phyloP scores from a whole-genome alignment of 768 basidiomycete genomes.

The Paxillus ammoniavirescens region DNA sequence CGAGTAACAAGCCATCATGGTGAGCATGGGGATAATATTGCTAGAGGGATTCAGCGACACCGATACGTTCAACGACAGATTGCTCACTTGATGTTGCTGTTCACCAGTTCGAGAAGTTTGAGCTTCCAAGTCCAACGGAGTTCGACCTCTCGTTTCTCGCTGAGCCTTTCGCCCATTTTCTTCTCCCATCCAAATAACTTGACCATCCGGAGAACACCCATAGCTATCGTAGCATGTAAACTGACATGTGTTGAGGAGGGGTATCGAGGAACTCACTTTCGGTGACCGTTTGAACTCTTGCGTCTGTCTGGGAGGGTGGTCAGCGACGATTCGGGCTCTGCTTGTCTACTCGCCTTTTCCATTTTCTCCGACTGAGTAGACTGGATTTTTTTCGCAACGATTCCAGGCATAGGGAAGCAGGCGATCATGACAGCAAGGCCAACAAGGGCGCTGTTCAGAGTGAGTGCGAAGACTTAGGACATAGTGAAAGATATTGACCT shows the following conservation, averaged over 20 bases:
- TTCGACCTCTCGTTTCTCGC: constrained; percentile 60
- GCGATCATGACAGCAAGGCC: constrained; percentile 50
- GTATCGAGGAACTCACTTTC: constrained; percentile 42
- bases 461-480: not conserved
- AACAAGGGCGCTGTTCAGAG: constrained; percentile 40
- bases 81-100: constrained; percentile 32
- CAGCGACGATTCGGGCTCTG: not conserved
- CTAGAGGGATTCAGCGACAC: constrained; percentile 28
- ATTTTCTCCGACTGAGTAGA: constrained; percentile 48
- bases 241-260: not conserved
- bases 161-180: constrained; percentile 50
- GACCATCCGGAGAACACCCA: constrained; percentile 62
- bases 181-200: constrained; percentile 72
- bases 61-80: not conserved
- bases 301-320: constrained; percentile 43
- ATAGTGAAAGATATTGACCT: constrained; percentile 11
- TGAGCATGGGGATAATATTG: constrained; percentile 57
- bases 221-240: constrained; percentile 32
- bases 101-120: constrained; percentile 46
- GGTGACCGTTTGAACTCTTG: constrained; percentile 57
- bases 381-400: constrained; percentile 48
- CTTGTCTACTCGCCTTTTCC: constrained; percentile 34
- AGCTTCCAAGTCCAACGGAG: constrained; percentile 51
- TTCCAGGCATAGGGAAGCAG: constrained; percentile 57
- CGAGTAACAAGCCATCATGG: constrained; percentile 65